phyloP scores from a whole-genome alignment of 2,329 filamentous ascomycete species.

The Ophiocordyceps robertsii region DNA sequence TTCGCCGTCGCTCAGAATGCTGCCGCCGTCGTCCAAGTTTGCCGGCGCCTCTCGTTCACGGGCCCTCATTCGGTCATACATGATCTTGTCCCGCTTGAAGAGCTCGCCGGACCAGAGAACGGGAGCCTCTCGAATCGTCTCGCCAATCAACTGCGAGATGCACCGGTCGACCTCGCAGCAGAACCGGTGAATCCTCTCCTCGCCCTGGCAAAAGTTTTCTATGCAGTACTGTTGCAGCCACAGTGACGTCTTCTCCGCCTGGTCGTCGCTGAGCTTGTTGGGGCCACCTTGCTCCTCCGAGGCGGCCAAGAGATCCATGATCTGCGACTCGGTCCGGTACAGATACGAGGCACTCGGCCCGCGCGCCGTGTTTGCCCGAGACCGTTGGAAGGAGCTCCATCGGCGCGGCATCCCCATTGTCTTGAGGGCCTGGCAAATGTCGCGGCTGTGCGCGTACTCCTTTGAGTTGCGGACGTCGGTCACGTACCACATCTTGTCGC shows the following conservation, averaged over 20 bases:
- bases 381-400: conserved; percentile 36
- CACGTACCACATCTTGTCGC: conserved; percentile 98
- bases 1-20: conserved; percentile 41
- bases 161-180: conserved; percentile 82
- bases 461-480: conserved; percentile 85
- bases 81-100: conserved; percentile 62
- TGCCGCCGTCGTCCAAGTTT: conserved; percentile 34
- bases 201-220: conserved; percentile 87
- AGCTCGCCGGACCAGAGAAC: conserved; percentile 88
- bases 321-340: conserved; percentile 69
- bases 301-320: conserved; percentile 78
- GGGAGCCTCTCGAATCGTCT: conserved; percentile 71
- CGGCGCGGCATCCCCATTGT: conserved; percentile 66
- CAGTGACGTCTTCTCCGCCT: conserved; percentile 68
- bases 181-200: conserved; percentile 89
- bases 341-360: conserved; percentile 48
- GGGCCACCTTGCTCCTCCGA: conserved; percentile 73
- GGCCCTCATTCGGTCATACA: conserved; percentile 33
- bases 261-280: conserved; percentile 92
- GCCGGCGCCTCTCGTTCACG: conserved; percentile 34
- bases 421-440: conserved; percentile 76
- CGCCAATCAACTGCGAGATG: conserved; percentile 72
- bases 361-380: conserved; percentile 31
- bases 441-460: conserved; percentile 73
- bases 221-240: conserved; percentile 76